phyloP scores from a whole-genome alignment of 805 yeast species.

The Ascoidea tarda region DNA sequence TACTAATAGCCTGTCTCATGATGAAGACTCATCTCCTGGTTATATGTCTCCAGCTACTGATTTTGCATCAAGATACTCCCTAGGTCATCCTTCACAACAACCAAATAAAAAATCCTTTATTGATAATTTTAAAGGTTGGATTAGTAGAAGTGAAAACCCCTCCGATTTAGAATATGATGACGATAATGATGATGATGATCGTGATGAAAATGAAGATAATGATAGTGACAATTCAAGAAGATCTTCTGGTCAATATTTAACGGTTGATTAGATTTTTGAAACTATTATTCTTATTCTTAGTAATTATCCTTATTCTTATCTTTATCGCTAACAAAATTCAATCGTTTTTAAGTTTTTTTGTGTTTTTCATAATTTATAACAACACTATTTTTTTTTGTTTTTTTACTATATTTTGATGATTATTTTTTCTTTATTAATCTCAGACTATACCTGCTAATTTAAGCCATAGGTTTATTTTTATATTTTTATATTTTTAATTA shows the following conservation, averaged over 20 bases:
- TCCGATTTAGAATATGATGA: not conserved
- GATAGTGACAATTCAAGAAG: not conserved
- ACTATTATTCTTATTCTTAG: too few relatives aligned
- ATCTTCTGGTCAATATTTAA: too few relatives aligned
- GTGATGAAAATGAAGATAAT: not conserved
- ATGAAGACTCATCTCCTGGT: not conserved
- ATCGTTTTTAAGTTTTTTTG: not conserved
- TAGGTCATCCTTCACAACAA: constrained; percentile 25
- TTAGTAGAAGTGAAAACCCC: constrained; percentile 15
- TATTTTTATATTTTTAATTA: too few relatives aligned
- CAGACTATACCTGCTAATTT: too few relatives aligned
- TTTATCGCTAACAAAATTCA: not conserved
- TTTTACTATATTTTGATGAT: not conserved
- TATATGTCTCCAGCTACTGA: constrained; percentile 45
- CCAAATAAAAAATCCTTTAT: constrained; percentile 15
- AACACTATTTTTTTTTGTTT: constrained; percentile 1
- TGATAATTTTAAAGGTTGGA: constrained; percentile 20
- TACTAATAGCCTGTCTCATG: not conserved
- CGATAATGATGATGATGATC: not conserved
- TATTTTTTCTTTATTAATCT: too few relatives aligned
- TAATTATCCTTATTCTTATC: not conserved
- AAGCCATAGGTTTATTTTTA: too few relatives aligned
- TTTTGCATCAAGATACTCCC: constrained; percentile 45
- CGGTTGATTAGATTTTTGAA: too few relatives aligned
- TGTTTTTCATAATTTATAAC: not conserved